Percentiles rank a stretch among this genome's conserved stretches.
phyloP scores from a whole-genome alignment of 805 yeast species.

The Starmerella lactis-condensi region DNA sequence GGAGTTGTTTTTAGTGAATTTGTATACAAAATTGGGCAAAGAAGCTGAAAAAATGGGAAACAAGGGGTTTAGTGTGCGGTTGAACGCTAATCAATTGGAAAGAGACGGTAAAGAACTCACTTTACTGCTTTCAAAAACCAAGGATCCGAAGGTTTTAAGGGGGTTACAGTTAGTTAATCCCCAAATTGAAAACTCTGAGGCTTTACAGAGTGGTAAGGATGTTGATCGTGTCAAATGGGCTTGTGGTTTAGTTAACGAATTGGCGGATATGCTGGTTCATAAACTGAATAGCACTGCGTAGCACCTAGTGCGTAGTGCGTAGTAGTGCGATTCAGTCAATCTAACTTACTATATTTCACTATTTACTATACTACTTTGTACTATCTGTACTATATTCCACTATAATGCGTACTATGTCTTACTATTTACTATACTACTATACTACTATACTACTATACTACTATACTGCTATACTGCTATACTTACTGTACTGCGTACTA shows the following conservation, averaged over 20 bases:
- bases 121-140: slow-evolving; percentile 35
- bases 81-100: slow-evolving; percentile 16
- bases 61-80: slow-evolving; percentile 3
- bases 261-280: slow-evolving; percentile 12
- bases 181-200: slow-evolving; percentile 25
- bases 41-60: slow-evolving; percentile 20
- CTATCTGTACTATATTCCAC: too few species aligned
- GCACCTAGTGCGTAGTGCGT: too few species aligned
- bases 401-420: too few species aligned
- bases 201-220: slow-evolving; percentile 35
- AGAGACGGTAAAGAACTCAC: slow-evolving; percentile 34
- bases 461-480: too few species aligned
- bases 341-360: too few species aligned
- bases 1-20: slow-evolving; percentile 52
- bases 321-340: too few species aligned
- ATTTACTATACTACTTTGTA: too few species aligned
- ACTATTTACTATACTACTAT: too few species aligned
- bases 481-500: too few species aligned
- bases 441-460: too few species aligned
- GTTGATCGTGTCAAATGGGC: slow-evolving; percentile 53
- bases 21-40: slow-evolving; percentile 40
- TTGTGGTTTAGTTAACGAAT: slow-evolving; percentile 9
- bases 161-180: slow-evolving; percentile 50
- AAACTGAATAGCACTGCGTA: too few species aligned
- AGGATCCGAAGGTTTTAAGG: slow-evolving; percentile 39